phyloP scores from a whole-genome alignment of 495 filamentous ascomycete genomes.

The Xylaria palmicola region DNA sequence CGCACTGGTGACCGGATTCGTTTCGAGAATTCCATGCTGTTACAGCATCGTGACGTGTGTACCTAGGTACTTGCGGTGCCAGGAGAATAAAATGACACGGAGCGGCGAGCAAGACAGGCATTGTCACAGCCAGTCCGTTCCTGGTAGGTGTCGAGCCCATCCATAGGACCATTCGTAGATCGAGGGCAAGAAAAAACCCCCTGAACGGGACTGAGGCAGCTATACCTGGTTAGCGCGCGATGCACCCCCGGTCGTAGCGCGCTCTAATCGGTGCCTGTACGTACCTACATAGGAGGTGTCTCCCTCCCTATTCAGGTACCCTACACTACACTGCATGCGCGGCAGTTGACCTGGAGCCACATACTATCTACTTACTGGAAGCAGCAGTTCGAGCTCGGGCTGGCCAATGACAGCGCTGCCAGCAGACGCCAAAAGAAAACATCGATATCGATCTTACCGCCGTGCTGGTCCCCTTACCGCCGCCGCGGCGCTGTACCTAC shows the following conservation, averaged over 20 bases:
- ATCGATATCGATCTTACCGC: not conserved
- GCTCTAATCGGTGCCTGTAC: no score
- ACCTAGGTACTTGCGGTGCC: no score
- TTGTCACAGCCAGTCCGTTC: not conserved
- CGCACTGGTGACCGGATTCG: no score
- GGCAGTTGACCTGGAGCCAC: not conserved
- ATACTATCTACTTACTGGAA: not conserved
- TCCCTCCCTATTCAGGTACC: no score
- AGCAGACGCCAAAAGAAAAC: not conserved
- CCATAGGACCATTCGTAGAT: not conserved
- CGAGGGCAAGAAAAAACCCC: not conserved
- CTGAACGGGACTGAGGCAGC: not conserved
- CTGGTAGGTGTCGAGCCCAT: not conserved
- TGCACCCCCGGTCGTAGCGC: no score
- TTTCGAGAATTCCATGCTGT: not conserved
- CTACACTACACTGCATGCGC: not conserved
- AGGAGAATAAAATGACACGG: not conserved
- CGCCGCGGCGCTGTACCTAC: not conserved
- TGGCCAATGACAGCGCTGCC: not conserved
- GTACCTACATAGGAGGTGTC: no score
- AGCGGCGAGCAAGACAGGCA: not conserved
- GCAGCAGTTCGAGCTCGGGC: not conserved
- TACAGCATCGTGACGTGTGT: not conserved
- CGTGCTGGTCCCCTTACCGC: not conserved
- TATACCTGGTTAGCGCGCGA: not conserved